These are phyloP conservation scores for Hordeum marinum DNA, from an alignment of 176 grass and related monocot genomes.

Conservation along the genomic window DNA sequence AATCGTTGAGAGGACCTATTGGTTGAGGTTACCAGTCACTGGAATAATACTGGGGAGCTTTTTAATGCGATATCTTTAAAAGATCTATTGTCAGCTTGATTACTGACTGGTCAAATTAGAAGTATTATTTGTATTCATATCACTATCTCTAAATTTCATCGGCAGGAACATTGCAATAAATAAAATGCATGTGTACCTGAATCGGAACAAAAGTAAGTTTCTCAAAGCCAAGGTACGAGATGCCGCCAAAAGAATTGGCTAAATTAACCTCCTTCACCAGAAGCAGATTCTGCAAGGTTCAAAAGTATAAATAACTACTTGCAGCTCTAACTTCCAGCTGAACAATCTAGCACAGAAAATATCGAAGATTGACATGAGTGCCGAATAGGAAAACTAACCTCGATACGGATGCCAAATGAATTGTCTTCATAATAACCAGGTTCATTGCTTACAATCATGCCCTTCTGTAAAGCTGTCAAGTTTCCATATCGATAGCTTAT, in stretches of 20 bases:
- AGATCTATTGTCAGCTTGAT: not conserved
- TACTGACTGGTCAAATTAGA: not conserved
- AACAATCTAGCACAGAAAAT: not conserved
- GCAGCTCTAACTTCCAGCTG: not conserved
- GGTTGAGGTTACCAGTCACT: not conserved
- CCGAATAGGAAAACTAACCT: constrained; percentile 42
- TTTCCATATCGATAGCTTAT: constrained; percentile 97
- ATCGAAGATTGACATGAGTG: not conserved
- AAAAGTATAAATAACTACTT: constrained; percentile 8
- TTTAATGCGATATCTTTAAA: not conserved
- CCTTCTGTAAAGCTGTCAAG: constrained; percentile 78
- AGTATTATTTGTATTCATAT: not conserved
- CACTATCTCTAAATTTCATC: not conserved
- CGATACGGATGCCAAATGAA: constrained; percentile 93
- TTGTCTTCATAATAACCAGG: constrained; percentile 97
- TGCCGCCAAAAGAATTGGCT: constrained; percentile 77
- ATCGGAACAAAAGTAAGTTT: constrained; percentile 96
- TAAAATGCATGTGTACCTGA: constrained; percentile 54
- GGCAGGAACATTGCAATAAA: constrained; percentile 13
- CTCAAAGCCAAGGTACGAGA: constrained; percentile 87
- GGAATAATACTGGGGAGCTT: not conserved
- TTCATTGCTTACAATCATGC: constrained; percentile 99
- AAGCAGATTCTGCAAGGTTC: constrained; percentile 77
- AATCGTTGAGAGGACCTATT: not conserved
- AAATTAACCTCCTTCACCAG: constrained; percentile 69